Percentiles rank a stretch among this genome's conserved stretches.
phyloP scores from a whole-genome alignment of 768 basidiomycete genomes.

The Russula abietina region DNA sequence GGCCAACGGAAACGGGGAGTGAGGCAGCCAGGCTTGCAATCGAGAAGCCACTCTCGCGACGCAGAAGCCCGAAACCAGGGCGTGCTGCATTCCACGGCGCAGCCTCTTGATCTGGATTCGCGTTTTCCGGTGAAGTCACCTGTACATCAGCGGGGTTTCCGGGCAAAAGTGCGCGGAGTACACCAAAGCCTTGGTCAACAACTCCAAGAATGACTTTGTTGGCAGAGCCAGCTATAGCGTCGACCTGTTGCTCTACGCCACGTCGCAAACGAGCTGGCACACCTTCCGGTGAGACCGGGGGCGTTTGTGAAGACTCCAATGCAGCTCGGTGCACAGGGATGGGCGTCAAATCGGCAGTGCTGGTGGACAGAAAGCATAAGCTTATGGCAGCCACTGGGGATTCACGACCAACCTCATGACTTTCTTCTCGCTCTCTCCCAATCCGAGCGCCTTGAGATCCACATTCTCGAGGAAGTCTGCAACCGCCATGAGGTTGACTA shows the following conservation, averaged over 20 bases:
- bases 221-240: slow-evolving; percentile 75
- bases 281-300: slow-evolving; percentile 40
- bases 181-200: slow-evolving; percentile 85
- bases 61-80: slow-evolving; percentile 59
- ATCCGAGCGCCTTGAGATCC: slow-evolving; percentile 64
- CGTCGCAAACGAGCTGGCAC: slow-evolving; percentile 55
- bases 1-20: slow-evolving; percentile 49
- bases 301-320: slow-evolving; percentile 36
- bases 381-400: background rate
- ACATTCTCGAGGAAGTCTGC: slow-evolving; percentile 95
- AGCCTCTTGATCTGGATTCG: slow-evolving; percentile 27
- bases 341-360: slow-evolving; percentile 74
- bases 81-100: slow-evolving; percentile 40
- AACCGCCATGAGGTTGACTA: slow-evolving; percentile 92
- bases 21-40: slow-evolving; percentile 70
- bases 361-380: slow-evolving; percentile 29
- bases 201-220: slow-evolving; percentile 75
- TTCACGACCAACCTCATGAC: slow-evolving; percentile 46
- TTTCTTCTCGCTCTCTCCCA: slow-evolving; percentile 53
- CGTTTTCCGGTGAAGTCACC: slow-evolving; percentile 13
- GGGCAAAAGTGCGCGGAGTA: slow-evolving; percentile 72
- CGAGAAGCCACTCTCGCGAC: slow-evolving; percentile 75
- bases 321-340: slow-evolving; percentile 63
- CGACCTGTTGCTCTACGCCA: slow-evolving; percentile 74
- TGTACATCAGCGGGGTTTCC: slow-evolving; percentile 31